These are phyloP conservation scores for Pyrus pyrifolia DNA, from an alignment of 306 rosid genomes.

Conservation along the genomic window DNA sequence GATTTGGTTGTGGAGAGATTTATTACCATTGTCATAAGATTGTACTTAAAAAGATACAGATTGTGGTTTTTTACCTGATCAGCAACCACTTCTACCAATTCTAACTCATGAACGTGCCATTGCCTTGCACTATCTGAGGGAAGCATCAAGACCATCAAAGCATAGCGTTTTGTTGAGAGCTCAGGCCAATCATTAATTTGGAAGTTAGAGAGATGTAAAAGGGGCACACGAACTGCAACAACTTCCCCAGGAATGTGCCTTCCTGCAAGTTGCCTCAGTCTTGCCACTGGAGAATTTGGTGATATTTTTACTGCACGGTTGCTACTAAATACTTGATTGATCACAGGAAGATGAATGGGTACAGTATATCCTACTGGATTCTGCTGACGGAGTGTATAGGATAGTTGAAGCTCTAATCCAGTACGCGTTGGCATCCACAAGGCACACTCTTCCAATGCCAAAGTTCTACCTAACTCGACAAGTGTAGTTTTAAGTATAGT, in stretches of 20 bases:
- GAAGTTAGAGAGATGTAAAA: slow-evolving; percentile 86
- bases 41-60: slow-evolving; percentile 1
- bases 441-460: slow-evolving; percentile 93
- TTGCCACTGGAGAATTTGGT: slow-evolving; percentile 79
- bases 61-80: slow-evolving; percentile 62
- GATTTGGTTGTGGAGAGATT: neutral
- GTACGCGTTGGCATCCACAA: slow-evolving; percentile 97
- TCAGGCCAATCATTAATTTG: slow-evolving; percentile 98
- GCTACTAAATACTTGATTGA: slow-evolving; percentile 73
- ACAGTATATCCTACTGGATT: slow-evolving; percentile 88
- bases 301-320: slow-evolving; percentile 65
- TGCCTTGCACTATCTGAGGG: slow-evolving; percentile 91
- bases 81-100: slow-evolving; percentile 97
- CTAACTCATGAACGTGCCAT: slow-evolving; percentile 90
- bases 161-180: slow-evolving; percentile 82
- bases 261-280: slow-evolving; percentile 64
- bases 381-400: slow-evolving; percentile 88
- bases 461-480: slow-evolving; percentile 71
- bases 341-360: slow-evolving; percentile 90
- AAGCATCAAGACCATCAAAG: slow-evolving; percentile 95
- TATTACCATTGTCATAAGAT: neutral
- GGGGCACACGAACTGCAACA: slow-evolving; percentile 95
- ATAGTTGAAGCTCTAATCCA: slow-evolving; percentile 92
- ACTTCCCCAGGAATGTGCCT: slow-evolving; percentile 73
- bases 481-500: slow-evolving; percentile 70